phyloP scores from a whole-genome alignment of 2,329 filamentous ascomycete species.

The Huntiella savannae region DNA sequence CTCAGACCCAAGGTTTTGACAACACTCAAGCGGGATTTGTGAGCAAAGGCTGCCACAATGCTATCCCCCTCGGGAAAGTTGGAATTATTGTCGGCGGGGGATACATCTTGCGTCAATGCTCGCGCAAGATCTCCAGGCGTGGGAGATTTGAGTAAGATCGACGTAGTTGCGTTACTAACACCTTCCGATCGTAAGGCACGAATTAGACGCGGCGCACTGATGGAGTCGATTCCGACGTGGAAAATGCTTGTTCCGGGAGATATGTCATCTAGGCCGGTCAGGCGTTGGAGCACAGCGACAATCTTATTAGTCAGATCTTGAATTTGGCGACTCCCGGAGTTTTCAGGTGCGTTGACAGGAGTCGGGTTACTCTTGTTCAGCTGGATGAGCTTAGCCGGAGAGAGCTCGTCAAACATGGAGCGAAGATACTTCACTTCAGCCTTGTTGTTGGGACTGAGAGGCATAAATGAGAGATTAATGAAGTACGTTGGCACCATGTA shows the following conservation, averaged over 20 bases:
- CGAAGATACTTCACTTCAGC: constrained; percentile 55
- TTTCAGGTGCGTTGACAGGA: no score
- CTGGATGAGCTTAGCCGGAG: constrained; percentile 33
- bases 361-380: constrained; percentile 11
- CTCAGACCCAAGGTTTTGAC: constrained; percentile 32
- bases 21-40: constrained; percentile 35
- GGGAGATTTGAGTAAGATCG: constrained; percentile 46
- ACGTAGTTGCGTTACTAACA: constrained; percentile 39
- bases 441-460: constrained; percentile 79
- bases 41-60: constrained; percentile 33
- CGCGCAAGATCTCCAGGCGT: constrained; percentile 27
- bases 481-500: constrained; percentile 91
- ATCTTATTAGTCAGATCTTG: no score
- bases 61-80: no score
- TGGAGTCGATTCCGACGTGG: constrained; percentile 74
- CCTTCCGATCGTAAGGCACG: constrained; percentile 43
- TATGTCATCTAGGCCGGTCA: no score
- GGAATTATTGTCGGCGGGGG: no score
- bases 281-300: no score
- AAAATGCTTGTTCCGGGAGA: constrained; percentile 48
- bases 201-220: constrained; percentile 57
- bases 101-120: not conserved
- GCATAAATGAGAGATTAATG: constrained; percentile 50
- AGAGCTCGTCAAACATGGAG: constrained; percentile 42
- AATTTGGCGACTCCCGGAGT: no score